Evolutionary conservation across 139 green algal genomes (phyloP), one percentile per base, ranked within the genome.

Genomic region (Limnomonas spitsbergensis): DNA sequence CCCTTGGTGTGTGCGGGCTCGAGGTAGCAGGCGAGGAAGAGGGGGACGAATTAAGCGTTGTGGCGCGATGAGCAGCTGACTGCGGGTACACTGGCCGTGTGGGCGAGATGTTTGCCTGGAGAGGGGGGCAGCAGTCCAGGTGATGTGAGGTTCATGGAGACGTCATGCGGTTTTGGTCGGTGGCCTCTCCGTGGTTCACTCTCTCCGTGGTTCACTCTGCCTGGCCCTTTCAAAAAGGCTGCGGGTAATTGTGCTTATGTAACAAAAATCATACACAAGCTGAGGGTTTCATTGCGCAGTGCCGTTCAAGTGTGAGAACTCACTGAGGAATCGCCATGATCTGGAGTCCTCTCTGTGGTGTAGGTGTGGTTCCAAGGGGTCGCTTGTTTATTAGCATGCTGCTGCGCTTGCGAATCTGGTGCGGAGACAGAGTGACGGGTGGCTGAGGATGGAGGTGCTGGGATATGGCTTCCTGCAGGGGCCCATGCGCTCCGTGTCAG

Each of bases 331-430:
- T 39, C 61, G 26, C n/a, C n/a, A n/a, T 72, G 27, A 20, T 36
- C 61, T 34, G 26, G 9, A 37, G 61, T 7, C 27, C 24, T 7
- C 9, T 7, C 29, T 20, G 29, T 20, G n/a, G n/a, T n/a, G n/a
- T n/a, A n/a, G n/a, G n/a, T n/a, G n/a, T n/a, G n/a, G 47, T 61
- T 29, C 61, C 61, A 72, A 20, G 26, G 29, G 6, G 29, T 24
- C 61, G 9, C 27, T 34, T 72, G 26, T 7, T 72, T 7, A 7
- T 20, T 20, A 20, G 9, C 7, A 20, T 7, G 6, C 29, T 72
- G 61, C 29, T 39, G 61, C 29, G 61, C 61, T 37, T 72, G 61
- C 61, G 61, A 72, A 20, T 72, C 61, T 36, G 61, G 61, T 37
- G 61, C 61, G 9, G 61, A 72, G 27, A 72, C 29, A 36, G 61